Evolutionary conservation across 2,329 filamentous ascomycete genomes (phyloP).

Genomic region (Trichoderma breve): DNA sequence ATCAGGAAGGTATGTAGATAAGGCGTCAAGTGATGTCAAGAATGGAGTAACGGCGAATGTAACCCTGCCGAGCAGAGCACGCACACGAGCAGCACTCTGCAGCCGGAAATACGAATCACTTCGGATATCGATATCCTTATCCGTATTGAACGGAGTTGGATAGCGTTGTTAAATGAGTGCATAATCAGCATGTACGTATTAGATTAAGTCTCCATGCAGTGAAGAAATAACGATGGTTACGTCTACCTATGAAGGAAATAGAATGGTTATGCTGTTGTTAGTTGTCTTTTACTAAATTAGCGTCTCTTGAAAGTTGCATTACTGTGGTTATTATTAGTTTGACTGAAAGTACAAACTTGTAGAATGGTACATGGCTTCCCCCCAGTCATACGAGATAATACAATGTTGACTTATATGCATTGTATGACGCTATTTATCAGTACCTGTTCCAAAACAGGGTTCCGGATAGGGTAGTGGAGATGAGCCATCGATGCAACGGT

Average conservation of each 20-base stretch:
- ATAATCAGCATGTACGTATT: background rate
- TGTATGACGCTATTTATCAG: background rate
- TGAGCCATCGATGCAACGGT: background rate
- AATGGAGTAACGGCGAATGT: background rate
- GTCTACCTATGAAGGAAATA: background rate
- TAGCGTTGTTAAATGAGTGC: background rate
- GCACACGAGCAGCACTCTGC: background rate
- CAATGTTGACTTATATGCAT: background rate
- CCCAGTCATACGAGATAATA: background rate
- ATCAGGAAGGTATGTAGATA: slow-evolving; percentile 4
- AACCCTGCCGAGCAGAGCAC: background rate
- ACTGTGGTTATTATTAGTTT: background rate
- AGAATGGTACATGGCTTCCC: background rate
- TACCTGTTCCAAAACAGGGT: background rate
- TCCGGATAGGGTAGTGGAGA: background rate
- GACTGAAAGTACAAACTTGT: background rate
- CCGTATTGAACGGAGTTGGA: background rate
- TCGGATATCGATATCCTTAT: background rate
- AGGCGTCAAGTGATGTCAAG: background rate
- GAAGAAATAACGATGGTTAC: no score
- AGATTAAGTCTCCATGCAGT: background rate
- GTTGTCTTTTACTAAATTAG: no score
- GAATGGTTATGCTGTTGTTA: background rate
- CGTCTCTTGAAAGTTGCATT: no score
- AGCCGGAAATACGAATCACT: background rate